Percentiles rank a stretch among this genome's conserved stretches.
Conservation (phyloP, 2,329 filamentous ascomycete species). For the Ilyonectria destructans region DNA sequence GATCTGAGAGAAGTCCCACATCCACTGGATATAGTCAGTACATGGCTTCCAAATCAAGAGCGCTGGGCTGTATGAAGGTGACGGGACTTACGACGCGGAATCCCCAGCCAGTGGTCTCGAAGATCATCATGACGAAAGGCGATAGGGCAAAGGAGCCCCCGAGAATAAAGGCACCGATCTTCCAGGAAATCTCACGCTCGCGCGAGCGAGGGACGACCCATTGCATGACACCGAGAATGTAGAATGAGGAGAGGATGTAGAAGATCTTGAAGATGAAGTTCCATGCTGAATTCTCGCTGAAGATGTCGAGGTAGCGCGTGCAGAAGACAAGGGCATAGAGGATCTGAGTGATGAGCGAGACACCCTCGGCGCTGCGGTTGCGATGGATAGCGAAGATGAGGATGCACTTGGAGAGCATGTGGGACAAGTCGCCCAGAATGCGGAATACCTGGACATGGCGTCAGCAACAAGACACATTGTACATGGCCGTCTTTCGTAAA, state of each 20-base stretch:
- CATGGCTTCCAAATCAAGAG: background rate
- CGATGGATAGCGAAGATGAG: conserved; percentile 92
- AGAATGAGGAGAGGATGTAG: conserved; percentile 87
- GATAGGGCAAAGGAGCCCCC: conserved; percentile 77
- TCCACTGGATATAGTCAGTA: conserved; percentile 68
- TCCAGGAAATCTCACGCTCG: conserved; percentile 95
- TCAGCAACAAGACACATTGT: conserved; percentile 25
- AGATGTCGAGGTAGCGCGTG: conserved; percentile 89
- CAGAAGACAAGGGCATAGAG: conserved; percentile 91
- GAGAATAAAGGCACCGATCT: conserved; percentile 82
- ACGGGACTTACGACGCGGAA: conserved; percentile 66
- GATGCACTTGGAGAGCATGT: conserved; percentile 90
- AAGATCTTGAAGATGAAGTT: conserved; percentile 91
- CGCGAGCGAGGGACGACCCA: conserved; percentile 89
- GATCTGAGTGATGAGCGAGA: conserved; percentile 92
- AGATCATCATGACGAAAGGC: conserved; percentile 81
- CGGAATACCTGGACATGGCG: conserved; percentile 73
- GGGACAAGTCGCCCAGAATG: conserved; percentile 86
- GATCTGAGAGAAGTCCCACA: conserved; percentile 92
- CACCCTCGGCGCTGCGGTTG: conserved; percentile 90
- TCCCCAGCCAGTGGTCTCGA: conserved; percentile 66
- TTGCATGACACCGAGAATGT: conserved; percentile 91
- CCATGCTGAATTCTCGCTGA: conserved; percentile 72
- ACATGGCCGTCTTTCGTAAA: conserved; percentile 9
- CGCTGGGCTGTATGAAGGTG: background rate